Percentiles rank a stretch among this genome's conserved stretches.
phyloP scores from a whole-genome alignment of 2,329 filamentous ascomycete species.

The Xylaria sp. region DNA sequence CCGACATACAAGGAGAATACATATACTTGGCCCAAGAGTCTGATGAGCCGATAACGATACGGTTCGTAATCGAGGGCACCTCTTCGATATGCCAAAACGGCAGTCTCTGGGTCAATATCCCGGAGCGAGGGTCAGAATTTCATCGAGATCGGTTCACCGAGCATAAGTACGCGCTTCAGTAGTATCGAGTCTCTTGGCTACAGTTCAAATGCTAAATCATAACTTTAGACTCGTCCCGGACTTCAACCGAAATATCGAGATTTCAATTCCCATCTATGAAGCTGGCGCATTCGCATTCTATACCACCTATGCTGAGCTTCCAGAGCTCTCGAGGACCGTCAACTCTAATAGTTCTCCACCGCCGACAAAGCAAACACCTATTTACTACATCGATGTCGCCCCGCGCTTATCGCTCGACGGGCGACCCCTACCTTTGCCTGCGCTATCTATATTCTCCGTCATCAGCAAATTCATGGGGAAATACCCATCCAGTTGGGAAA shows the following conservation, averaged over 20 bases:
- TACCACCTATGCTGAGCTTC: slow-evolving; percentile 87
- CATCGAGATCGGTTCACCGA: slow-evolving; percentile 80
- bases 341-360: slow-evolving; percentile 53
- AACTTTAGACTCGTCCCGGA: slow-evolving; percentile 76
- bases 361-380: slow-evolving; percentile 69
- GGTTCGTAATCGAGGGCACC: slow-evolving; percentile 91
- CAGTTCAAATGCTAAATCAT: slow-evolving; percentile 8
- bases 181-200: neutral
- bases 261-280: slow-evolving; percentile 82
- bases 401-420: slow-evolving; percentile 78
- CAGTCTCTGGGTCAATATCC: slow-evolving; percentile 96
- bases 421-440: slow-evolving; percentile 77
- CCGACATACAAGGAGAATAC: slow-evolving; percentile 86
- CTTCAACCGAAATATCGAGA: slow-evolving; percentile 90
- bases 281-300: slow-evolving; percentile 95
- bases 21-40: slow-evolving; percentile 84
- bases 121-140: slow-evolving; percentile 76
- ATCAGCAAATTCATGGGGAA: slow-evolving; percentile 98
- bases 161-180: slow-evolving; percentile 72
- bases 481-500: slow-evolving; percentile 89
- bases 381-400: slow-evolving; percentile 93
- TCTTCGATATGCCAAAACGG: slow-evolving; percentile 95
- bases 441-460: slow-evolving; percentile 88
- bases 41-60: slow-evolving; percentile 75
- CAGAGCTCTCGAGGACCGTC: slow-evolving; percentile 69